phyloP scores from a whole-genome alignment of 495 filamentous ascomycete genomes.

The Podospora conica region DNA sequence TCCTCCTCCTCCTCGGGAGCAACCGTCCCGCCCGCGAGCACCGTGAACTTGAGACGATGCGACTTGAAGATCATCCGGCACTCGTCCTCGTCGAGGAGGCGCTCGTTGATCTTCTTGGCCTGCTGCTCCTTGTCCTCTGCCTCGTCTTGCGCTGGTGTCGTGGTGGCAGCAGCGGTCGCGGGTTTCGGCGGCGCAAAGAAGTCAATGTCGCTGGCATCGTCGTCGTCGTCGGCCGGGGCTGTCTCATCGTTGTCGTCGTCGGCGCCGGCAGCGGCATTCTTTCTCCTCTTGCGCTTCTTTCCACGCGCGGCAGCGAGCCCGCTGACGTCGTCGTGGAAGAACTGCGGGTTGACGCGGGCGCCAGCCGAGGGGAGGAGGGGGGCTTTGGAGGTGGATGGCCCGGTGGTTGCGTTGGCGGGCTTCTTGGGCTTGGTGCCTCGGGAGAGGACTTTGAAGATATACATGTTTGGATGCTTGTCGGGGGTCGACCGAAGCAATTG shows the following conservation, averaged over 20 bases:
- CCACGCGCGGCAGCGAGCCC: constrained; percentile 21
- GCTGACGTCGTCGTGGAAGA: constrained; percentile 41
- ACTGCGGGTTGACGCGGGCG: constrained; percentile 41
- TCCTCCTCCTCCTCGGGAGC: constrained; percentile 30
- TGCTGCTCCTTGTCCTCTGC: constrained; percentile 14
- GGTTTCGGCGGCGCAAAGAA: constrained; percentile 42
- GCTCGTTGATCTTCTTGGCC: constrained; percentile 25
- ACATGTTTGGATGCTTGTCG: no score
- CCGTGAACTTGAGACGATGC: constrained; percentile 82
- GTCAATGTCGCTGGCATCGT: constrained; percentile 36
- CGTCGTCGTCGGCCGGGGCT: constrained; percentile 21
- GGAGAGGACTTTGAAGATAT: constrained; percentile 62
- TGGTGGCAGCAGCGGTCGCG: constrained; percentile 5
- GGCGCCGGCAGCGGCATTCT: constrained; percentile 16
- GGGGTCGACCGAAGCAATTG: not conserved
- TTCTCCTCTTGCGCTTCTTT: constrained; percentile 46
- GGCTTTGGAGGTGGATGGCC: constrained; percentile 25
- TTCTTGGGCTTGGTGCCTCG: constrained; percentile 50
- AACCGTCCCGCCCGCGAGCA: constrained; percentile 43
- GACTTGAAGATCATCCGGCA: constrained; percentile 66
- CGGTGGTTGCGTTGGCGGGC: constrained; percentile 26
- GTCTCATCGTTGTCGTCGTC: constrained; percentile 15
- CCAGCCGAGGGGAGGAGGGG: constrained; percentile 47
- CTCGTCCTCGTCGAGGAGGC: constrained; percentile 54
- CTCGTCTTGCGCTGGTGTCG: constrained; percentile 5